Evolutionary conservation across 352 stramenopile genomes (phyloP).

Genomic region (Globisporangium camurandrum): DNA sequence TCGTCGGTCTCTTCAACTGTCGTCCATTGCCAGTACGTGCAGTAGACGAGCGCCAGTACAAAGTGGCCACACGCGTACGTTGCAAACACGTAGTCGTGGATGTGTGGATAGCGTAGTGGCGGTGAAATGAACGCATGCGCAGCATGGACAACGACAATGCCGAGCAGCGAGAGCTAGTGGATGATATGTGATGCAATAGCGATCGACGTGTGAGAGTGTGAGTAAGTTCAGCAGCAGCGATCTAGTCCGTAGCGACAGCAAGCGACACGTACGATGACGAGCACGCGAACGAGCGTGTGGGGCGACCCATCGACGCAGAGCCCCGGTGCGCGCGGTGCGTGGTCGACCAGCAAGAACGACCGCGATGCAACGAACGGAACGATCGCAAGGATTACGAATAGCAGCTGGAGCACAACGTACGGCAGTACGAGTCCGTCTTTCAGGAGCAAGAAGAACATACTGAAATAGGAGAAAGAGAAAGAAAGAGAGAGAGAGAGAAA

Average conservation of each 20-base stretch:
- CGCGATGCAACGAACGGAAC: slow-evolving; percentile 26
- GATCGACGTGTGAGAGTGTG: neutral
- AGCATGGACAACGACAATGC: slow-evolving; percentile 44
- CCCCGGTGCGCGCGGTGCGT: slow-evolving; percentile 21
- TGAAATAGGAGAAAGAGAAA: slow-evolving; percentile 11
- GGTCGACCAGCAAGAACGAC: slow-evolving; percentile 21
- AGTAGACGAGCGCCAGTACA: slow-evolving; percentile 57
- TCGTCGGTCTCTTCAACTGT: slow-evolving; percentile 13
- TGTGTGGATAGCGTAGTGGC: slow-evolving; percentile 61
- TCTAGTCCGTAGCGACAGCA: neutral
- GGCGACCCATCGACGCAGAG: slow-evolving; percentile 27
- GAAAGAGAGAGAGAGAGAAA: neutral
- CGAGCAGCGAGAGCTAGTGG: slow-evolving; percentile 44
- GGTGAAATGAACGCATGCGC: slow-evolving; percentile 36
- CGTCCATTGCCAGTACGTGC: slow-evolving; percentile 86
- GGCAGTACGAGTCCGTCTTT: slow-evolving; percentile 72
- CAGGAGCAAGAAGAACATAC: slow-evolving; percentile 82
- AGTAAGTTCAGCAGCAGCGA: slow-evolving; percentile 6
- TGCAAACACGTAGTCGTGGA: slow-evolving; percentile 83
- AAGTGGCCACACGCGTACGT: slow-evolving; percentile 78
- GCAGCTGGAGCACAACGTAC: slow-evolving; percentile 55
- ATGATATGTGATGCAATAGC: neutral
- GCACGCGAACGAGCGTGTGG: slow-evolving; percentile 26
- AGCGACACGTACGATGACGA: slow-evolving; percentile 35
- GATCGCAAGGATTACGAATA: slow-evolving; percentile 44